Evolutionary conservation across 2,329 filamentous ascomycete genomes (phyloP).

Genomic region (Cephalotrichum gorgonifer): DNA sequence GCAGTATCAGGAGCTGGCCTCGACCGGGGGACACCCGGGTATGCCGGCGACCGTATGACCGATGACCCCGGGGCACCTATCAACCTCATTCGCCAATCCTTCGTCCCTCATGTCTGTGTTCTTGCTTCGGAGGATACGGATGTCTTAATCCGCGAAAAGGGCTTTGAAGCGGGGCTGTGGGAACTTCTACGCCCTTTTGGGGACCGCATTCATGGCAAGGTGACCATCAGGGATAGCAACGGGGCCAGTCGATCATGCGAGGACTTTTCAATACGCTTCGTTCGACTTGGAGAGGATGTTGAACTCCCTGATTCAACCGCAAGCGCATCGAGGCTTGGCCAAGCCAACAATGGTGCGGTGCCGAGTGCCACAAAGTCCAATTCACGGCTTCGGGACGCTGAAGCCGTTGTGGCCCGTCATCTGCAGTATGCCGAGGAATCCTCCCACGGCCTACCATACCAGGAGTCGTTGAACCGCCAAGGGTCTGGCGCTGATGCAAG

Average conservation of each 20-base stretch:
- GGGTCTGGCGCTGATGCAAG: constrained; percentile 39
- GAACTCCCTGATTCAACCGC: constrained; percentile 35
- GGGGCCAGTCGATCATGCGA: constrained; percentile 76
- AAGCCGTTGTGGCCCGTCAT: constrained; percentile 71
- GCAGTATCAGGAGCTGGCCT: constrained; percentile 49
- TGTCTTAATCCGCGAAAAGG: constrained; percentile 69
- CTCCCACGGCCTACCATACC: constrained; percentile 24
- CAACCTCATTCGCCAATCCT: constrained; percentile 67
- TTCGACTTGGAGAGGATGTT: constrained; percentile 52
- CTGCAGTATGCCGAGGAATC: constrained; percentile 63
- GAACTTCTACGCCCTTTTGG: constrained; percentile 86
- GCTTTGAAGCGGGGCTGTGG: constrained; percentile 71
- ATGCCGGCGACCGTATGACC: constrained; percentile 30
- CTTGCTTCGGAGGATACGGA: constrained; percentile 83
- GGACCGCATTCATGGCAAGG: constrained; percentile 75
- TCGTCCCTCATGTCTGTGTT: constrained; percentile 81
- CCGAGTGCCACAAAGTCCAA: constrained; percentile 8
- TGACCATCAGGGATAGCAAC: constrained; percentile 82
- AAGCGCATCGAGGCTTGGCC: constrained; percentile 9
- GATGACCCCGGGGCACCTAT: constrained; percentile 43
- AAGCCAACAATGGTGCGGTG: constrained; percentile 1
- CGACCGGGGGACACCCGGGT: constrained; percentile 31
- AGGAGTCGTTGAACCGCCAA: constrained; percentile 26
- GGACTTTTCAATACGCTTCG: constrained; percentile 83
- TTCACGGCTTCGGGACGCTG: constrained; percentile 50